Conservation (phyloP, 2,329 filamentous ascomycete genomes). For the Curvularia sp. region DNA sequence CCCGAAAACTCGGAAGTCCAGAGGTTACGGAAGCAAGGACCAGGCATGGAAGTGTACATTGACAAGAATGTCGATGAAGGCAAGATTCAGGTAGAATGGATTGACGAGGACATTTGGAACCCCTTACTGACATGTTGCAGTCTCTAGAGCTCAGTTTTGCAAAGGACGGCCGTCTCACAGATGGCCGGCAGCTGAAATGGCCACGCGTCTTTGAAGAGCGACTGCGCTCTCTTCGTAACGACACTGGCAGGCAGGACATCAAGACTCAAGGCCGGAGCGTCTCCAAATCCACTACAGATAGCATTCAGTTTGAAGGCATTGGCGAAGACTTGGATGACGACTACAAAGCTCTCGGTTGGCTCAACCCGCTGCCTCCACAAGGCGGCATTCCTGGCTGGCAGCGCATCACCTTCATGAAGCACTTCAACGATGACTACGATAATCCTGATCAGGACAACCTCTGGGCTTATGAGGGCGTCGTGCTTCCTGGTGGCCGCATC, state of each 20-base stretch:
- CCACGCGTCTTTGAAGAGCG: slow-evolving; percentile 51
- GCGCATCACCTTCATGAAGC: slow-evolving; percentile 63
- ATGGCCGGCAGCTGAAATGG: slow-evolving; percentile 42
- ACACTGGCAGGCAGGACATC: slow-evolving; percentile 2
- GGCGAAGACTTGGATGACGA: slow-evolving; percentile 50
- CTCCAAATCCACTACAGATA: slow-evolving; percentile 13
- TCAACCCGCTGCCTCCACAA: slow-evolving; percentile 60
- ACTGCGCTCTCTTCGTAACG: slow-evolving; percentile 47
- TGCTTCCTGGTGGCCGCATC: slow-evolving; percentile 57
- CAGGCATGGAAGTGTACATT: slow-evolving; percentile 29
- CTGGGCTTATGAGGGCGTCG: slow-evolving; percentile 60
- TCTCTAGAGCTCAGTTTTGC: slow-evolving; percentile 45
- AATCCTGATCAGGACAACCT: slow-evolving; percentile 46
- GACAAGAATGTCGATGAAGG: slow-evolving; percentile 44
- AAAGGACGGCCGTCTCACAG: slow-evolving; percentile 10
- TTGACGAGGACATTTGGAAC: too few species aligned
- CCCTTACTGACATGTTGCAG: slow-evolving; percentile 29
- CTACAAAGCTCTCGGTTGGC: slow-evolving; percentile 54
- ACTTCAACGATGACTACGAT: slow-evolving; percentile 48
- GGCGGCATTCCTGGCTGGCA: slow-evolving; percentile 60
- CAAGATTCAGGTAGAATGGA: slow-evolving; percentile 42
- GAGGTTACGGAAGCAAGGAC: slow-evolving; percentile 34
- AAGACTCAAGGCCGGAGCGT: slow-evolving; percentile 22
- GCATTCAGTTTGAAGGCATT: slow-evolving; percentile 49
- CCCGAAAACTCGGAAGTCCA: slow-evolving; percentile 36